These are phyloP conservation scores for Neurospora sp. DNA, from an alignment of 495 filamentous ascomycete genomes.

Conservation along the genomic window DNA sequence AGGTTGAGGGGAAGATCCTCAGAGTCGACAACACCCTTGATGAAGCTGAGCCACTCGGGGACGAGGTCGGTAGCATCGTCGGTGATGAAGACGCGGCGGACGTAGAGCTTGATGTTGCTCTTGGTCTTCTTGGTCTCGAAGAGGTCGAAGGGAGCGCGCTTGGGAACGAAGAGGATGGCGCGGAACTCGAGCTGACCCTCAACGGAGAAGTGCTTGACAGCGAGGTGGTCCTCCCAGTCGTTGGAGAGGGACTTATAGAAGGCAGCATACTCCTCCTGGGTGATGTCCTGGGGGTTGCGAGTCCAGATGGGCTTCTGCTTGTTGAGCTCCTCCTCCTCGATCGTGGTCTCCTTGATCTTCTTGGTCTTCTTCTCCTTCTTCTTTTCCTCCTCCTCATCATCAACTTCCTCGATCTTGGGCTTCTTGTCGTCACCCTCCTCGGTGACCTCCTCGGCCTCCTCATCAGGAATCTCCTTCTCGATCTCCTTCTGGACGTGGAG, in stretches of 20 bases:
- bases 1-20: constrained; percentile 98
- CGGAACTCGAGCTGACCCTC: constrained; percentile 99
- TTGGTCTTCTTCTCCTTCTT: constrained; percentile 94
- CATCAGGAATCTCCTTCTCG: constrained; percentile 96
- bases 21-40: constrained; percentile 99
- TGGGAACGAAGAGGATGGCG: constrained; percentile 97
- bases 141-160: constrained; percentile 98
- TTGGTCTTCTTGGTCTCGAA: constrained; percentile 99
- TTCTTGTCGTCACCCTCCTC: constrained; percentile 67
- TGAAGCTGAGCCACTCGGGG: constrained; percentile 96
- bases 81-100: constrained; percentile 99
- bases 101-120: constrained; percentile 99
- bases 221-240: constrained; percentile 99
- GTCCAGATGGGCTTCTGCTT: constrained; percentile 99
- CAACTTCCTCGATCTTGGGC: constrained; percentile 73
- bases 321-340: constrained; percentile 99
- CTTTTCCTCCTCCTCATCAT: constrained; percentile 68
- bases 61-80: constrained; percentile 98
- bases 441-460: constrained; percentile 75
- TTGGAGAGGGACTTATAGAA: constrained; percentile 99
- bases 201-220: constrained; percentile 99
- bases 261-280: constrained; percentile 88
- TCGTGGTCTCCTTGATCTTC: constrained; percentile 97
- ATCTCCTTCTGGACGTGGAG: constrained; percentile 98
- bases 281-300: constrained; percentile 93